phyloP scores from a whole-genome alignment of 306 rosid species.

The Lathyrus sativus region DNA sequence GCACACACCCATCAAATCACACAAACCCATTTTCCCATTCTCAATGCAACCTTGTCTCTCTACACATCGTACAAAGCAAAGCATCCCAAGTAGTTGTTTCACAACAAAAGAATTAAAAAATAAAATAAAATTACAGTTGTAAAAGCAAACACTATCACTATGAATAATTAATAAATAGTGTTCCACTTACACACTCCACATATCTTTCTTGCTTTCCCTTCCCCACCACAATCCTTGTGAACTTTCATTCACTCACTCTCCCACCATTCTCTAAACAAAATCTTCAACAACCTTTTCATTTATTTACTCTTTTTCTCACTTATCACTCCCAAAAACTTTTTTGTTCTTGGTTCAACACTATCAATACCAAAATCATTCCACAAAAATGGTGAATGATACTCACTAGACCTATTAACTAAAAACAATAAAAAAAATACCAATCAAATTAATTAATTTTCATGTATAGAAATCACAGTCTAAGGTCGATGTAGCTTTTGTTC shows the following conservation, averaged over 20 bases:
- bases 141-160: constrained; percentile 50
- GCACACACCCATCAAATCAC: constrained; percentile 70
- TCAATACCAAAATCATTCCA: constrained; percentile 62
- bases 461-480: constrained; percentile 45
- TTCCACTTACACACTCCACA: constrained; percentile 42
- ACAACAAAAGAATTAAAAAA: constrained; percentile 22
- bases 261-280: constrained; percentile 48
- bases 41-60: constrained; percentile 61
- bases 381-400: constrained; percentile 51
- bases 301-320: constrained; percentile 47
- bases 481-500: constrained; percentile 51
- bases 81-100: constrained; percentile 60
- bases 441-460: constrained; percentile 30
- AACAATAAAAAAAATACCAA: constrained; percentile 41
- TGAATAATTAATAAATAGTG: constrained; percentile 49
- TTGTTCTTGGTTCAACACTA: constrained; percentile 48
- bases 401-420: constrained; percentile 57
- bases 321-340: constrained; percentile 47
- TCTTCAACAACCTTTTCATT: constrained; percentile 43
- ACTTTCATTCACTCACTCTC: constrained; percentile 28
- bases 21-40: constrained; percentile 56
- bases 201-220: constrained; percentile 47
- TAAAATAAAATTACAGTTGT: constrained; percentile 6
- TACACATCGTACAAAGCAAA: constrained; percentile 45
- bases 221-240: constrained; percentile 47